phyloP scores from a whole-genome alignment of 2,329 filamentous ascomycete species.

The Onygenales sp. region DNA sequence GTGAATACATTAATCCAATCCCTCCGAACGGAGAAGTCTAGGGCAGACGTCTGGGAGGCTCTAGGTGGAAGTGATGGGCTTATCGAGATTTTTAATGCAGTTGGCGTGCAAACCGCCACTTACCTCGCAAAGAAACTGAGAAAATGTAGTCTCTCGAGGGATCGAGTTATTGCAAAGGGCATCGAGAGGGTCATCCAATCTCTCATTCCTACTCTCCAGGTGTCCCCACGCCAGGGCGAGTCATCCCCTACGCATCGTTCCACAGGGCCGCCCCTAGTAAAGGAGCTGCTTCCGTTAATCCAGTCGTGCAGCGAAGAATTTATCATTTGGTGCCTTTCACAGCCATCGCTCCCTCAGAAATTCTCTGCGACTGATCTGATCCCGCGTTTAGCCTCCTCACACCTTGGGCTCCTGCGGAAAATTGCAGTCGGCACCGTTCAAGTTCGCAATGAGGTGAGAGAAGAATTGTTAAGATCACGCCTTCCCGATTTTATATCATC shows the following conservation, averaged over 20 bases:
- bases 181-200: not conserved
- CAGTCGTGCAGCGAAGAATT: not conserved
- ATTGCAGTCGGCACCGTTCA: constrained; percentile 3
- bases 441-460: constrained; percentile 1
- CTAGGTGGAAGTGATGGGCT: not conserved
- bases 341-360: not conserved
- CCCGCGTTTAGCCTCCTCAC: not conserved
- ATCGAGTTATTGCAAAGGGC: not conserved
- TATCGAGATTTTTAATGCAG: not conserved
- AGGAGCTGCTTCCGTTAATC: not conserved
- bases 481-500: constrained; percentile 4
- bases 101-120: not conserved
- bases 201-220: not conserved
- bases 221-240: not conserved
- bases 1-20: not conserved
- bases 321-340: not conserved
- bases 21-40: not conserved
- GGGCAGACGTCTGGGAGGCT: not conserved
- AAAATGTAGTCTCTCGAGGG: not conserved
- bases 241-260: too few species aligned
- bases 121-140: not conserved
- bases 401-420: constrained; percentile 2
- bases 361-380: not conserved
- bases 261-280: not conserved
- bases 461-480: not conserved